Evolutionary conservation across 352 stramenopile species (phyloP), one percentile per base, ranked within the genome.

Genomic region (Globisporangium mamillatum): DNA sequence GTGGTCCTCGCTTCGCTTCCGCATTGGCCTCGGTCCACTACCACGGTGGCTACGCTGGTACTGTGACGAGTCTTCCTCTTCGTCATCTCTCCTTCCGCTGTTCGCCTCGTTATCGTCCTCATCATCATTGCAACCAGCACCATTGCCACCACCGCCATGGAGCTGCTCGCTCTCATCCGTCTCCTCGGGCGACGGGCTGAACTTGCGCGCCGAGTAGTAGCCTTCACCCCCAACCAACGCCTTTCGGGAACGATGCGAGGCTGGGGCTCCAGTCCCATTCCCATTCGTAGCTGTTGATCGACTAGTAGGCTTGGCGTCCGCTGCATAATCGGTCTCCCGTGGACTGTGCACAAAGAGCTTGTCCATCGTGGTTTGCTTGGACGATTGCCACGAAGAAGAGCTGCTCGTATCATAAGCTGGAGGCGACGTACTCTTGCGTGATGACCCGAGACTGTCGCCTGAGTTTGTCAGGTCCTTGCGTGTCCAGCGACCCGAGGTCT

Each of bases 141-240:
- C 38, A 46, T 12, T 46, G 3, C 2, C 27, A 32, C 27, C 3
- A 32, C 27, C 27, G 12, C 38, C 38, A 46, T 46, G 38, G 38
- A 18, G 38, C 38, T 46, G 29, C 41, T 83, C 68, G 25, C 73
- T 52, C 18, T 76, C 67, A 29, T 79, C 68, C 12, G 77, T 68
- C n/a, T 79, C 69, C n/a, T 75, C 75, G 4, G 73, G 75, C 12
- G 76, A 80, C 25, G 71, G 36, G 24, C 20, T 74, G 64, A 76
- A 74, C 52, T 80, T 80, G 48, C 74, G 74, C 18, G 73, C 63
- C 0, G 80, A 80, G 34, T 76, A 63, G 34, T 69, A 70, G 48
- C 44, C 57, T 27, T 73, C 27, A 66, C 66, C 10, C 0, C 55
- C 3, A 34, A 14, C 63, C 27, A 50, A 38, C 8, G 20, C 29